Evolutionary conservation across 257 asterid species (phyloP).

Genomic region (Oldenlandia corymbosa): DNA sequence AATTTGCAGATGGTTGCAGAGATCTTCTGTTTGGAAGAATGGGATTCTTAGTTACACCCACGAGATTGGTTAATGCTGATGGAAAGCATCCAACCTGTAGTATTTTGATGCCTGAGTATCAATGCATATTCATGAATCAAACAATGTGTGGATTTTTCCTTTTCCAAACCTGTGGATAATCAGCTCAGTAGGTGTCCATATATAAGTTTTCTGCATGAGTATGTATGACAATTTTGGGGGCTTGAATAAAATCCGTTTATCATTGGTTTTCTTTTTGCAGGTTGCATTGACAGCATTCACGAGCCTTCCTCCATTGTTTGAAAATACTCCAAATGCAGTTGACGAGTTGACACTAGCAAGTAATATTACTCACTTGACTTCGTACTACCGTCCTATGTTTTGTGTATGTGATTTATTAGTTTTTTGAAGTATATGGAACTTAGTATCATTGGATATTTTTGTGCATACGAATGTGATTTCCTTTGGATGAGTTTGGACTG

Average conservation of each 20-base stretch:
- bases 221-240: neutral
- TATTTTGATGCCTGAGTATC: neutral
- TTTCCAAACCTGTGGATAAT: neutral
- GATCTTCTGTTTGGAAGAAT: constrained; percentile 1
- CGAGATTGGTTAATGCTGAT: neutral
- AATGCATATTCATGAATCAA: neutral
- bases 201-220: neutral
- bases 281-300: constrained; percentile 36
- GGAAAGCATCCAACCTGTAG: neutral
- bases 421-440: neutral
- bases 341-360: constrained; percentile 47
- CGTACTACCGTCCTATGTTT: neutral
- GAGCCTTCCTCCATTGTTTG: constrained; percentile 53
- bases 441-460: no score
- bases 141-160: neutral
- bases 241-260: neutral
- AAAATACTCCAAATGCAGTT: constrained; percentile 35
- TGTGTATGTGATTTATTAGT: neutral
- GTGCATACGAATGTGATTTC: no score
- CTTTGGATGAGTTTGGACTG: no score
- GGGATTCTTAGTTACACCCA: neutral
- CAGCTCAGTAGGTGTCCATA: neutral
- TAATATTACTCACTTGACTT: constrained; percentile 18
- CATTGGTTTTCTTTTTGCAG: constrained; percentile 24
- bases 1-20: neutral